Conservation (phyloP, 768 basidiomycete species). For the Suillus spraguei region DNA sequence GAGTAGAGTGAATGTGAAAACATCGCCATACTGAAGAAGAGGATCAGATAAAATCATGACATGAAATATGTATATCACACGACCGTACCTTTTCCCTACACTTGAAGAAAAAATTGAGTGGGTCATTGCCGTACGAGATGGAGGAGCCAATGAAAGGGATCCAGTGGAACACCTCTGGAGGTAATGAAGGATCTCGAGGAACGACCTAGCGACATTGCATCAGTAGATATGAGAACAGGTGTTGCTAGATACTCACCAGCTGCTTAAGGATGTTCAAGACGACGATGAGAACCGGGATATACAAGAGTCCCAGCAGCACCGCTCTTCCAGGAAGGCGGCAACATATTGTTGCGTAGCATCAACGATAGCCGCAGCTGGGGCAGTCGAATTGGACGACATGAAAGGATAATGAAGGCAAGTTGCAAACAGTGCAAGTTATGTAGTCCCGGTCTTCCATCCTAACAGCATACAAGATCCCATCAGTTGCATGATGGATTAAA, state of each 20-base stretch:
- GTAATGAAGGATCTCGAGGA: too few relatives aligned
- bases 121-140: too few relatives aligned
- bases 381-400: slow-evolving; percentile 29
- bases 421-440: neutral
- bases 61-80: too few relatives aligned
- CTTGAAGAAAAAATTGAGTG: too few relatives aligned
- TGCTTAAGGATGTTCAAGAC: slow-evolving; percentile 82
- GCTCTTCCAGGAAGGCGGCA: slow-evolving; percentile 27
- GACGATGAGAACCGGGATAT: slow-evolving; percentile 67
- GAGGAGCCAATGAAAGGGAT: too few relatives aligned
- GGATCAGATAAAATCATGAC: too few relatives aligned
- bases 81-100: too few relatives aligned
- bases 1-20: slow-evolving; percentile 99
- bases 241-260: slow-evolving; percentile 68
- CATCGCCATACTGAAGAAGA: slow-evolving; percentile 77
- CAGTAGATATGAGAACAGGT: too few relatives aligned
- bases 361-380: slow-evolving; percentile 19
- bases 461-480: too few relatives aligned
- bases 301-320: slow-evolving; percentile 51
- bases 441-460: neutral
- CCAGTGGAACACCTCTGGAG: too few relatives aligned
- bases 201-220: too few relatives aligned
- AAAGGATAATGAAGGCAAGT: too few relatives aligned
- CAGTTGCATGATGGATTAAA: neutral
- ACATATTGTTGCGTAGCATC: slow-evolving; percentile 22